Evolutionary conservation across 495 filamentous ascomycete species (phyloP), one percentile per base, ranked within the genome.

Genomic region (Neurospora sp.): DNA sequence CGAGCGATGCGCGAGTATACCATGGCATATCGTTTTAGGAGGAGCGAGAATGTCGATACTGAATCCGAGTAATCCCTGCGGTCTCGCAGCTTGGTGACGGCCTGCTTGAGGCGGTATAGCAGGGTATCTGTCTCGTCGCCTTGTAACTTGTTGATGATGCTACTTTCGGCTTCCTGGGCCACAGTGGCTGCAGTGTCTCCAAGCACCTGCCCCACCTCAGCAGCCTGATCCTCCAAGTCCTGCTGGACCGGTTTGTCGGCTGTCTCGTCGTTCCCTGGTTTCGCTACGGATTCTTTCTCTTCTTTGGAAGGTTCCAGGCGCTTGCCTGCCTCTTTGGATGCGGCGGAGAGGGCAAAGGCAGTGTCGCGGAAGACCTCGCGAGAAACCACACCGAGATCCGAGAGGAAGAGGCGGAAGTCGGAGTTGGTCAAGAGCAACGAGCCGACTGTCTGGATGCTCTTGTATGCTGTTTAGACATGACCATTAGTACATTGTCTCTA

Each of bases 291-390:
- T 38, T 89, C 80, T 68, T 87, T 82, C 38, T 94, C 89, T 46
- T 88, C 84, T 18, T 86, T 71, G 0, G 90, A 89, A 2, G 93
- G 93, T 71, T 91, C 88, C 9, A 94, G 77, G 70, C 91, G 83
- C 78, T 92, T 88, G 7, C 88, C 93, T 5, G 91, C 90, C 74
- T 93, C 85, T 69, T 90, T 88, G 0, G 93, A 93, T 8, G 89
- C 88, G 39, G 86, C 84, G 2, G 94, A 93, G 11, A 96, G 77
- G 0, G 90, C 91, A 68, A 92, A 90, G 0, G 93, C 92, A 2
- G 95, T 94, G 75, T 97, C 94, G 72, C 88, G 88, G 77, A 98
- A 95, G 37, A 98, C 89, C 78, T 97, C 92, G 10, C 93, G 89
- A 12, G 90, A 91, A 71, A 98, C 87, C 0, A 90, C 88, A 48